phyloP scores from a whole-genome alignment of 2,329 filamentous ascomycete genomes.

The Nemania abortiva region DNA sequence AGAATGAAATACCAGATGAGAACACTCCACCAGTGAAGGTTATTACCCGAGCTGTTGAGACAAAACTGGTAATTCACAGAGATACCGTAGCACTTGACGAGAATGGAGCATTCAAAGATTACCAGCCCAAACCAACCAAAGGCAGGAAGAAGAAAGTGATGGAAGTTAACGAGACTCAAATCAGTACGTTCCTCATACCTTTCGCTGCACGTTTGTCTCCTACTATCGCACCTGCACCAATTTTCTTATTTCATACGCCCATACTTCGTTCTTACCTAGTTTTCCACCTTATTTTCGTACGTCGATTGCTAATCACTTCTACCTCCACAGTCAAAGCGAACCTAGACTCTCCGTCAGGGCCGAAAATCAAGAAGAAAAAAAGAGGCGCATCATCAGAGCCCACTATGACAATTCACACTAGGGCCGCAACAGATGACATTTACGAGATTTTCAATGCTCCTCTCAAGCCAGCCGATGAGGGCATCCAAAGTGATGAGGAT shows the following conservation, averaged over 20 bases:
- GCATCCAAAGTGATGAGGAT: constrained; percentile 63
- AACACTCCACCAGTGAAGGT: constrained; percentile 47
- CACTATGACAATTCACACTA: constrained; percentile 98
- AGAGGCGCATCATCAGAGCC: constrained; percentile 74
- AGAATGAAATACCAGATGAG: constrained; percentile 38
- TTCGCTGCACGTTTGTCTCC: constrained; percentile 6
- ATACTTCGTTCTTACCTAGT: constrained; percentile 11
- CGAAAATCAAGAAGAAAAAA: constrained; percentile 85
- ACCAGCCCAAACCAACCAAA: constrained; percentile 58
- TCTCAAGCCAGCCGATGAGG: constrained; percentile 59
- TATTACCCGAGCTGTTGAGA: constrained; percentile 46
- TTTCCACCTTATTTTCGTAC: constrained; percentile 1
- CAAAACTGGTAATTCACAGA: constrained; percentile 59
- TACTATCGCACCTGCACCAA: neutral
- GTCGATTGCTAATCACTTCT: constrained; percentile 48
- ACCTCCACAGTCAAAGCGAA: constrained; percentile 84
- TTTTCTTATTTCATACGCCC: constrained; percentile 4
- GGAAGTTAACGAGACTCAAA: constrained; percentile 92
- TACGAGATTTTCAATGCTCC: constrained; percentile 98
- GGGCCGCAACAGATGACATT: constrained; percentile 95
- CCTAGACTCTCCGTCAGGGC: constrained; percentile 87
- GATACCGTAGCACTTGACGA: constrained; percentile 67
- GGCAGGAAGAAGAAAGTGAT: constrained; percentile 81
- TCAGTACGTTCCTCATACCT: constrained; percentile 70
- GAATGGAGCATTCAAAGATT: constrained; percentile 65